phyloP scores from a whole-genome alignment of 2,329 filamentous ascomycete species.

The Diplodia sapinea region DNA sequence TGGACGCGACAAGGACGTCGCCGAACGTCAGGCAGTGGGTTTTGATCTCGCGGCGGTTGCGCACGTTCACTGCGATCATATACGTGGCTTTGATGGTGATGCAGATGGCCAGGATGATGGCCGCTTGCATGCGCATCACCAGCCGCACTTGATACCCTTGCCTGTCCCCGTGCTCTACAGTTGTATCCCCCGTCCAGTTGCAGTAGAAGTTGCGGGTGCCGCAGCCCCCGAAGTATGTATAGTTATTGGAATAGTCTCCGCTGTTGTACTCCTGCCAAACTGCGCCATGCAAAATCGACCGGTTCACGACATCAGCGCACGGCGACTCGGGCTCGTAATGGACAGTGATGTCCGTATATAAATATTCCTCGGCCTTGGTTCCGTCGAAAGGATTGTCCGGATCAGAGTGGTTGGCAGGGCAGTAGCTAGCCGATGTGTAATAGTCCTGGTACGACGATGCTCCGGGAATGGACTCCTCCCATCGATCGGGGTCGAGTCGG shows the following conservation, averaged over 20 bases:
- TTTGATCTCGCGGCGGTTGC: constrained; percentile 39
- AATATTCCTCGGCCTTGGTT: neutral
- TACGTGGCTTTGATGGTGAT: constrained; percentile 41
- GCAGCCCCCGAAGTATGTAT: neutral
- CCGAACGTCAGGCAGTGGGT: constrained; percentile 42
- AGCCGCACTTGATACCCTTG: constrained; percentile 28
- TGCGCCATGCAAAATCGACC: neutral
- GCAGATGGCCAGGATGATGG: constrained; percentile 38
- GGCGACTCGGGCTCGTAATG: neutral
- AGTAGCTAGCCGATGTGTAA: neutral
- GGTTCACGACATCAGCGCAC: neutral
- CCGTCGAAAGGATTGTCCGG: constrained; percentile 5
- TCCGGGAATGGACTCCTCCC: neutral
- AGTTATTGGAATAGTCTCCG: neutral
- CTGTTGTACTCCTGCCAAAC: neutral
- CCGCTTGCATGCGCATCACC: constrained; percentile 43
- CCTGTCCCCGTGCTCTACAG: neutral
- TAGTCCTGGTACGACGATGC: neutral
- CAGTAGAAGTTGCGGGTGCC: neutral
- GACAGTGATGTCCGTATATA: neutral
- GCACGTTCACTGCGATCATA: constrained; percentile 41
- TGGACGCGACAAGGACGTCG: constrained; percentile 42
- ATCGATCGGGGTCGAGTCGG: neutral
- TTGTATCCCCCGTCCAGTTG: neutral
- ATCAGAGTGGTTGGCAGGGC: constrained; percentile 7